These are phyloP conservation scores for Heterobasidion irregulare DNA, from an alignment of 1,284 basidiomycete genomes.

Conservation along the genomic window DNA sequence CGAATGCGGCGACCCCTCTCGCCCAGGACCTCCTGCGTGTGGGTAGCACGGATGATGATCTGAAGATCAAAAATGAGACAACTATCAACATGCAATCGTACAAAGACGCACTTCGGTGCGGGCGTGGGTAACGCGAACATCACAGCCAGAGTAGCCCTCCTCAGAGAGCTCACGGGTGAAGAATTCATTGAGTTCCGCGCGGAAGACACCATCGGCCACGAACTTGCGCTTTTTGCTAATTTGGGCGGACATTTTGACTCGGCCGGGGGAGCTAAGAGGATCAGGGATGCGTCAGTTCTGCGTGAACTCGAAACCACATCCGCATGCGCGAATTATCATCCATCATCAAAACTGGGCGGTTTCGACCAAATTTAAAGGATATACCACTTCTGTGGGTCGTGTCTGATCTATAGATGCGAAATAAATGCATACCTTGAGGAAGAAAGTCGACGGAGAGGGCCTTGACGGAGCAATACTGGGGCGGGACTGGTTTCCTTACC, in stretches of 20 bases:
- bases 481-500: not conserved
- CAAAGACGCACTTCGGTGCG: constrained; percentile 76
- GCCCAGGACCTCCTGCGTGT: constrained; percentile 99
- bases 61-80: constrained; percentile 19
- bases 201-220: constrained; percentile 97
- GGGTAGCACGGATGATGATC: constrained; percentile 99
- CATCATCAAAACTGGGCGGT: constrained; percentile 1
- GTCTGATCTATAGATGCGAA: too few species aligned
- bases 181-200: constrained; percentile 97
- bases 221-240: constrained; percentile 98
- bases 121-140: constrained; percentile 99
- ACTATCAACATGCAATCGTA: not conserved
- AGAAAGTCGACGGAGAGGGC: constrained; percentile 12
- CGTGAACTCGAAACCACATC: constrained; percentile 6
- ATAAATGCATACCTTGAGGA: constrained; percentile 13
- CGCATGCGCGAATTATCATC: constrained; percentile 3
- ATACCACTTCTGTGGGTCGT: too few species aligned
- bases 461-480: not conserved
- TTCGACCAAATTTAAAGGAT: too few species aligned
- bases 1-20: constrained; percentile 99
- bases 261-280: not conserved
- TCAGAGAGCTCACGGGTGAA: constrained; percentile 98
- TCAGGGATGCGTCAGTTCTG: constrained; percentile 1
- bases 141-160: constrained; percentile 99
- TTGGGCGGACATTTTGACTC: constrained; percentile 62